Percentiles rank a stretch among this genome's conserved stretches.
phyloP scores from a whole-genome alignment of 179 eudicot species.

The Corrigiola litoralis region DNA sequence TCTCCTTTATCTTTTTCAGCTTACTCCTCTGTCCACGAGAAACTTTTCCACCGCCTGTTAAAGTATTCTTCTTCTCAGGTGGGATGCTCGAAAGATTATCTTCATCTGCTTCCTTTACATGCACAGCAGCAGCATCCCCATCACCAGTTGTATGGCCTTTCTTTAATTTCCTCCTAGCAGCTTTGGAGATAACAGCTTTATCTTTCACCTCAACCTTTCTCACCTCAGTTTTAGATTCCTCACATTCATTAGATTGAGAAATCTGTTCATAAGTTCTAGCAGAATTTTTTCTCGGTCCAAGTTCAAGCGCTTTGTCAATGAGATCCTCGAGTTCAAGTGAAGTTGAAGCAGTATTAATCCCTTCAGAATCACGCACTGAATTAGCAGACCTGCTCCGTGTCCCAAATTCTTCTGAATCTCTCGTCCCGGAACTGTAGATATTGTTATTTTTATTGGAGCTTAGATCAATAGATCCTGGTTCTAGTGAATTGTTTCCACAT shows the following conservation, averaged over 20 bases:
- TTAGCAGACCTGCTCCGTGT: slow-evolving; percentile 22
- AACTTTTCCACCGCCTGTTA: slow-evolving; percentile 53
- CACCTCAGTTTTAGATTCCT: slow-evolving; percentile 35
- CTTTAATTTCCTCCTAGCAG: slow-evolving; percentile 83
- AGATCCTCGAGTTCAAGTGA: slow-evolving; percentile 73
- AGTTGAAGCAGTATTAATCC: slow-evolving; percentile 28
- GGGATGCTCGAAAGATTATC: slow-evolving; percentile 28
- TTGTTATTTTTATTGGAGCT: slow-evolving; percentile 16
- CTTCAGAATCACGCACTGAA: slow-evolving; percentile 30
- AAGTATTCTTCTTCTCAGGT: slow-evolving; percentile 38
- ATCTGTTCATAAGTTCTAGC: slow-evolving; percentile 45
- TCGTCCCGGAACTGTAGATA: slow-evolving; percentile 18
- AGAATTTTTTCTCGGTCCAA: slow-evolving; percentile 61
- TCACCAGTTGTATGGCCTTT: slow-evolving; percentile 59
- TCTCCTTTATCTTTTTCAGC: slow-evolving; percentile 92
- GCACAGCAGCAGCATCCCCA: slow-evolving; percentile 27
- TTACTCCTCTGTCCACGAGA: slow-evolving; percentile 89
- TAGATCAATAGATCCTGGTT: slow-evolving; percentile 14
- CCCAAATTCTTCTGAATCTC: slow-evolving; percentile 28
- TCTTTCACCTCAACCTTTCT: slow-evolving; percentile 40
- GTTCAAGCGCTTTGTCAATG: slow-evolving; percentile 90
- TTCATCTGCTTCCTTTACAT: slow-evolving; percentile 32
- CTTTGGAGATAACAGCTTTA: slow-evolving; percentile 82
- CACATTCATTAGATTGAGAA: slow-evolving; percentile 30
- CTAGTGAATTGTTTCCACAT: slow-evolving; percentile 8